A percentile compares a stretch with the other conserved stretches of the same genome.
Conservation (phyloP, 352 stramenopile species). For the Phytopythium mirpurense region DNA sequence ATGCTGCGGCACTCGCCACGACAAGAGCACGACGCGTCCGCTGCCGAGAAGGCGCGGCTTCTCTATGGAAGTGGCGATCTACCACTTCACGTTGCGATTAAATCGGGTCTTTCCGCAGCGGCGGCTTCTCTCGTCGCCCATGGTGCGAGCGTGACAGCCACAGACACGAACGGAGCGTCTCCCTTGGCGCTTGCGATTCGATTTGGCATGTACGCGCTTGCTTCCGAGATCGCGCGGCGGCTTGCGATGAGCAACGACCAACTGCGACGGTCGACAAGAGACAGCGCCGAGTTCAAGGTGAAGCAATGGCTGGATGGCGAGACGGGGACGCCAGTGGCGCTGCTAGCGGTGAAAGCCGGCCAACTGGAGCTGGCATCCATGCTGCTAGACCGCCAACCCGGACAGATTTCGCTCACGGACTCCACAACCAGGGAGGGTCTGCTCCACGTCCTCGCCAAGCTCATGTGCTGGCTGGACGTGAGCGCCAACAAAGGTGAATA, state of each 20-base stretch:
- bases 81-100: conserved; percentile 58
- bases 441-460: conserved; percentile 43
- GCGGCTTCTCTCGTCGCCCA: conserved; percentile 39
- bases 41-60: neutral
- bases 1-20: conserved; percentile 3
- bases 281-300: conserved; percentile 1
- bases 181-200: conserved; percentile 46
- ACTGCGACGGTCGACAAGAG: neutral
- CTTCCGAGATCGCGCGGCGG: conserved; percentile 13
- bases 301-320: conserved; percentile 46
- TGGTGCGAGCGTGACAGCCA: conserved; percentile 30
- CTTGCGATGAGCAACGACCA: neutral
- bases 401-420: conserved; percentile 18
- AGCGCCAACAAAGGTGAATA: conserved; percentile 10
- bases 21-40: neutral
- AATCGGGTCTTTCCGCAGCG: conserved; percentile 35
- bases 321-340: conserved; percentile 30
- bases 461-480: conserved; percentile 31
- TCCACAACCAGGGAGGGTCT: conserved; percentile 23
- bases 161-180: conserved; percentile 36
- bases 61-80: conserved; percentile 22
- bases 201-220: conserved; percentile 54
- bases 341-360: conserved; percentile 46
- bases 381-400: conserved; percentile 34
- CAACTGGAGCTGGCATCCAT: conserved; percentile 55